phyloP scores from a whole-genome alignment of 352 stramenopile species.

The Achlya hypogyna region DNA sequence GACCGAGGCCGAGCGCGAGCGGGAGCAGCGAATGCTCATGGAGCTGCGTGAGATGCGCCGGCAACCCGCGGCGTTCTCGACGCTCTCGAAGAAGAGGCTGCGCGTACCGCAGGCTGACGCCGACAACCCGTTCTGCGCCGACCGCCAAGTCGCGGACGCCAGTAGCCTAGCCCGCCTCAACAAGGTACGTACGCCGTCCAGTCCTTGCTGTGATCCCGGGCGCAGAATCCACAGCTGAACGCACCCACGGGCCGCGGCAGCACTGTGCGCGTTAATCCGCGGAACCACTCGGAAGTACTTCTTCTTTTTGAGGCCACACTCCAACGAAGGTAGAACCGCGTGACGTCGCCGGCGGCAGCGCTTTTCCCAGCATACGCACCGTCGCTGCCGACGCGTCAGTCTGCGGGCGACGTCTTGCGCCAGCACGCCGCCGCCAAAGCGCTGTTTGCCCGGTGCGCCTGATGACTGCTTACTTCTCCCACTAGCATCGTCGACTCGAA shows the following conservation, averaged over 20 bases:
- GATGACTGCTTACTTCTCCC: no score
- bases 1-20: constrained; percentile 14
- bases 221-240: constrained; percentile 15
- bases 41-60: constrained; percentile 64
- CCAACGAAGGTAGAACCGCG: background rate
- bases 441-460: no score
- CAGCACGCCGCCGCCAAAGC: no score
- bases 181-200: no score
- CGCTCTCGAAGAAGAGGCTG: constrained; percentile 54
- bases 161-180: constrained; percentile 69
- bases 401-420: no score
- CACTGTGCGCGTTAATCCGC: no score
- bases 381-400: no score
- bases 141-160: constrained; percentile 65
- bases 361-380: background rate
- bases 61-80: constrained; percentile 35
- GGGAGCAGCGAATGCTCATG: constrained; percentile 57
- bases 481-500: background rate
- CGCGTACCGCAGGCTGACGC: constrained; percentile 49
- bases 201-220: no score
- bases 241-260: no score
- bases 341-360: no score
- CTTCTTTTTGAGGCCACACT: no score
- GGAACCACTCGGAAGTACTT: constrained; percentile 66
- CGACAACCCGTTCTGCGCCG: constrained; percentile 59